phyloP scores from a whole-genome alignment of 2,329 filamentous ascomycete species.

The Lasiodiplodia sp. region DNA sequence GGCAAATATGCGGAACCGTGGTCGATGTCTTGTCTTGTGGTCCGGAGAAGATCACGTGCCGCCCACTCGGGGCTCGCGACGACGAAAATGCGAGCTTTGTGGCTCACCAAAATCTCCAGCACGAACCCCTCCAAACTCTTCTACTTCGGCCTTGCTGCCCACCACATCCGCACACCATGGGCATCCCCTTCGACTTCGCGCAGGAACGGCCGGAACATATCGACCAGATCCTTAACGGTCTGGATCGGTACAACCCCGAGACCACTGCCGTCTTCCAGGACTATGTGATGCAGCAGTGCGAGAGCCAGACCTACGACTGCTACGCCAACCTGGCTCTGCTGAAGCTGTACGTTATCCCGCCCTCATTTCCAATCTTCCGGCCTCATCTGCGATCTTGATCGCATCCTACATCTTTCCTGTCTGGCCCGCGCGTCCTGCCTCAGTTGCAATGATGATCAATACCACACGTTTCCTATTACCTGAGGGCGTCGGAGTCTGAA shows the following conservation, averaged over 20 bases:
- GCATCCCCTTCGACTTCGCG: constrained; percentile 79
- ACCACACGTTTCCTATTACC: constrained; percentile 98
- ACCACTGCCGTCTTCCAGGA: constrained; percentile 92
- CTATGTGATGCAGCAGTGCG: constrained; percentile 94
- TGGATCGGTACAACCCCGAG: constrained; percentile 98
- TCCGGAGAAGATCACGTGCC: constrained; percentile 10
- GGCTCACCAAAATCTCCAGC: constrained; percentile 20
- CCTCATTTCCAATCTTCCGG: constrained; percentile 31
- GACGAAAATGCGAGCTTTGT: constrained; percentile 22
- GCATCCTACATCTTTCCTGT: constrained; percentile 27
- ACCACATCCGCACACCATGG: constrained; percentile 46
- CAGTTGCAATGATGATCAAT: constrained; percentile 70
- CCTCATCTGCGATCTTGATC: constrained; percentile 30
- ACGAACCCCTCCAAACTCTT: constrained; percentile 19
- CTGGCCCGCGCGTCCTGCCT: not conserved
- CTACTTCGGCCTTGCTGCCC: constrained; percentile 13
- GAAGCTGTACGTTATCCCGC: constrained; percentile 80
- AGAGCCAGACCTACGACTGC: constrained; percentile 91
- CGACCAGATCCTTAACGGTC: constrained; percentile 90
- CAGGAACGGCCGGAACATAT: constrained; percentile 92
- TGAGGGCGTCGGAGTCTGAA: constrained; percentile 70
- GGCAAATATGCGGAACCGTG: not conserved
- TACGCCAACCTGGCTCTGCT: constrained; percentile 95
- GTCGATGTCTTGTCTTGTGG: constrained; percentile 3
- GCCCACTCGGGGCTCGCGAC: constrained; percentile 19